Conservation (phyloP, 768 basidiomycete species). For the Tylopilus rubrobrunneus region DNA sequence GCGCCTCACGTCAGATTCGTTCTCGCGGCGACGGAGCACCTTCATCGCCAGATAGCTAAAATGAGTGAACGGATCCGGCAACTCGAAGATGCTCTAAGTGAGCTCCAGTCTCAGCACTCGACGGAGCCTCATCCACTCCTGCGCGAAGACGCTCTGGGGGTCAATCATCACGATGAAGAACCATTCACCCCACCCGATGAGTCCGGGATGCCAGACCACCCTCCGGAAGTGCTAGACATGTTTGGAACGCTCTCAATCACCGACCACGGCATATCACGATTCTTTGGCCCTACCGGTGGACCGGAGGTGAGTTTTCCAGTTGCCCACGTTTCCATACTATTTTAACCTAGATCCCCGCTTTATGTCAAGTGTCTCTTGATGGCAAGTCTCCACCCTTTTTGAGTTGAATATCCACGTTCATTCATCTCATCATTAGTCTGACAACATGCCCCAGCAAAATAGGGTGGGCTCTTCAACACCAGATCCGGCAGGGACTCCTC, state of each 20-base stretch:
- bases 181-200: conserved; percentile 24
- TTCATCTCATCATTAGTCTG: conserved; percentile 22
- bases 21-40: conserved; percentile 62
- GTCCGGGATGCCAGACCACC: conserved; percentile 3
- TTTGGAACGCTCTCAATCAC: conserved; percentile 61
- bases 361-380: conserved; percentile 32
- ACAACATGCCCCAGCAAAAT: conserved; percentile 17
- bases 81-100: conserved; percentile 57
- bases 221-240: conserved; percentile 47
- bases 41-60: conserved; percentile 51
- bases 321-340: conserved; percentile 7
- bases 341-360: conserved; percentile 8
- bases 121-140: conserved; percentile 58
- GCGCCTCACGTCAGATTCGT: conserved; percentile 40
- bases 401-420: conserved; percentile 3
- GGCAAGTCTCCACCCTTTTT: conserved; percentile 18
- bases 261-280: conserved; percentile 56
- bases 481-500: conserved; percentile 27
- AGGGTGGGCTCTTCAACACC: conserved; percentile 19
- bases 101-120: conserved; percentile 48
- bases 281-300: conserved; percentile 66
- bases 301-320: conserved; percentile 49
- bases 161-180: conserved; percentile 30
- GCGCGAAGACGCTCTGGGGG: conserved; percentile 44
- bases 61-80: conserved; percentile 53